Conservation (phyloP, 73 alveolate genomes). For the Blepharisma japonicum region DNA sequence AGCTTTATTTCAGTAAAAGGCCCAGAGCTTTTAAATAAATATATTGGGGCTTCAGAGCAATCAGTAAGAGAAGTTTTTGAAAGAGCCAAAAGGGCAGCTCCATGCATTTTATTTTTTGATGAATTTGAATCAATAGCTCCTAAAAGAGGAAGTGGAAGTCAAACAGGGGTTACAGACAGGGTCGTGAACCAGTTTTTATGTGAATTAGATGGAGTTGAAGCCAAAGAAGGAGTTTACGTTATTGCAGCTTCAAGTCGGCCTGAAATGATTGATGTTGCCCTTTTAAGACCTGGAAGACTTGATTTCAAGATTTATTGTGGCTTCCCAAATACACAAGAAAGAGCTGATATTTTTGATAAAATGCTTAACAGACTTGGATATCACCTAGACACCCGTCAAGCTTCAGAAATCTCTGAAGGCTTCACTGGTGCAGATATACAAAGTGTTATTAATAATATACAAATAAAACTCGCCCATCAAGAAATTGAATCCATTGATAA, state of each 20-base stretch:
- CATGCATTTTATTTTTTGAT: slow-evolving; percentile 93
- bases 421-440: slow-evolving; percentile 22
- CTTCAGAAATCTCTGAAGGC: neutral
- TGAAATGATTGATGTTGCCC: slow-evolving; percentile 81
- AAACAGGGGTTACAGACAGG: slow-evolving; percentile 89
- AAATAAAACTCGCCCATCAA: slow-evolving; percentile 13
- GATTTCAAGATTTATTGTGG: slow-evolving; percentile 86
- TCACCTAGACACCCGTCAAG: neutral
- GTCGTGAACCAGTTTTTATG: slow-evolving; percentile 82
- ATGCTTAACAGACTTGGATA: neutral
- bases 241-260: slow-evolving; percentile 96
- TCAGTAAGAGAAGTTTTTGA: slow-evolving; percentile 89
- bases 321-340: slow-evolving; percentile 30
- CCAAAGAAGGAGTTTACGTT: slow-evolving; percentile 51
- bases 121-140: slow-evolving; percentile 94
- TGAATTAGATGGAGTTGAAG: slow-evolving; percentile 73
- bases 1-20: slow-evolving; percentile 93
- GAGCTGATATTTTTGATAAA: neutral
- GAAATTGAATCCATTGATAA: neutral
- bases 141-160: slow-evolving; percentile 81
- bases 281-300: slow-evolving; percentile 89
- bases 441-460: slow-evolving; percentile 12
- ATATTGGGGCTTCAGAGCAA: slow-evolving; percentile 92
- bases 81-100: slow-evolving; percentile 80
- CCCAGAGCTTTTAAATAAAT: slow-evolving; percentile 89